Conservation (phyloP, 2,329 filamentous ascomycete species). For the Byssoonygena ceratinophila region DNA sequence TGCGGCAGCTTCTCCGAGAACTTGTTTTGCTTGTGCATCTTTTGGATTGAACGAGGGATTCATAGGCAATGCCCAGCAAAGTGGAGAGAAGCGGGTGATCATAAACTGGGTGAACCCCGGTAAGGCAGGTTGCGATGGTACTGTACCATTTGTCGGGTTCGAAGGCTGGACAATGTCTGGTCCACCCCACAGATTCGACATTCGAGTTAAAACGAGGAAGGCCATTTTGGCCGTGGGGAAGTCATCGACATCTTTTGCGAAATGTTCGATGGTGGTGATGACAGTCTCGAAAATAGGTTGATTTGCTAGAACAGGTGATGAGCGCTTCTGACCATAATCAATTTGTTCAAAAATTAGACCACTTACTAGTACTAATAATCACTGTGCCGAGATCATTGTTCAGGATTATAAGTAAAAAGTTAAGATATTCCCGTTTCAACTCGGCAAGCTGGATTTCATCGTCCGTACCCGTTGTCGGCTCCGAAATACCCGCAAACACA, state of each 20-base stretch:
- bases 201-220: constrained; percentile 69
- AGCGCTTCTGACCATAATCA: background rate
- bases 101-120: constrained; percentile 89
- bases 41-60: constrained; percentile 69
- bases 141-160: constrained; percentile 32
- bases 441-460: constrained; percentile 92
- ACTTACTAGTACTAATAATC: constrained; percentile 64
- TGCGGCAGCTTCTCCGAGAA: constrained; percentile 75
- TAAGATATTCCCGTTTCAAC: constrained; percentile 85
- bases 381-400: constrained; percentile 83
- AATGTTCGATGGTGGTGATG: constrained; percentile 71
- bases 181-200: constrained; percentile 84
- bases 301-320: constrained; percentile 47
- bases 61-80: constrained; percentile 80
- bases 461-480: constrained; percentile 80
- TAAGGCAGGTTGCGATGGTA: constrained; percentile 41
- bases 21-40: constrained; percentile 80
- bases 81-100: constrained; percentile 74
- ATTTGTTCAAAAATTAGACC: background rate
- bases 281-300: constrained; percentile 83
- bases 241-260: constrained; percentile 66
- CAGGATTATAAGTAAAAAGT: constrained; percentile 80
- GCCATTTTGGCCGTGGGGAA: constrained; percentile 60
- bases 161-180: constrained; percentile 52
- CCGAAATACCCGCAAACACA: constrained; percentile 74